A percentile compares a stretch with the other conserved stretches of the same genome.
Evolutionary conservation across 352 stramenopile species (phyloP).

Genomic region (Phytophthora uliginosa): DNA sequence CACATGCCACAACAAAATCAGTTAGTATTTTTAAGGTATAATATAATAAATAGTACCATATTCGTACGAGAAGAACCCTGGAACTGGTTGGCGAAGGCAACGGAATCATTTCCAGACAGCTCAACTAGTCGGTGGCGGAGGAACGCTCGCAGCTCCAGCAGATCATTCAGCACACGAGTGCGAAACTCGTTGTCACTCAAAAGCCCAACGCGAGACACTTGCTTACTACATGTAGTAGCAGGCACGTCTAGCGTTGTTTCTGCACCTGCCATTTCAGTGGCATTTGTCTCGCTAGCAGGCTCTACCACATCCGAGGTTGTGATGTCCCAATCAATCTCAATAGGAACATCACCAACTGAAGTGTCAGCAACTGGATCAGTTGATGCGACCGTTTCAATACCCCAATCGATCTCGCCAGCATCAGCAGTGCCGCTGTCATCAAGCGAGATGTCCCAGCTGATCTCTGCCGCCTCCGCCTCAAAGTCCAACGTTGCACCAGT

Average conservation of each 20-base stretch:
- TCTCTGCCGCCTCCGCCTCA: slow-evolving; percentile 65
- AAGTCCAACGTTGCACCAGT: slow-evolving; percentile 45
- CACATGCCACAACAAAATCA: slow-evolving; percentile 12
- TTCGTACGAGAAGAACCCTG: slow-evolving; percentile 67
- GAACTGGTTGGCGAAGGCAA: slow-evolving; percentile 83
- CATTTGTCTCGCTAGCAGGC: slow-evolving; percentile 16
- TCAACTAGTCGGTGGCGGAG: slow-evolving; percentile 64
- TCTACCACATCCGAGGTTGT: slow-evolving; percentile 56
- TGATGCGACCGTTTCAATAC: slow-evolving; percentile 56
- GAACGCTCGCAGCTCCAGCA: slow-evolving; percentile 81
- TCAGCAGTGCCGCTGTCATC: slow-evolving; percentile 45
- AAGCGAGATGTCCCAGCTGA: slow-evolving; percentile 82
- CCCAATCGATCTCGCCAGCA: slow-evolving; percentile 69
- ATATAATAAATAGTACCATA: neutral
- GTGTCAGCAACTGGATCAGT: slow-evolving; percentile 21
- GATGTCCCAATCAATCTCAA: slow-evolving; percentile 86
- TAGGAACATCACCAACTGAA: slow-evolving; percentile 39
- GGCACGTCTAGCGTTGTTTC: slow-evolving; percentile 12
- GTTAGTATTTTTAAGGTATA: slow-evolving; percentile 14
- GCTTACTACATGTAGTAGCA: slow-evolving; percentile 8
- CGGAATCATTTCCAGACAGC: slow-evolving; percentile 50
- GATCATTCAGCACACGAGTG: slow-evolving; percentile 71
- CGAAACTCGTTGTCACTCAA: slow-evolving; percentile 70
- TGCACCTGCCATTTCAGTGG: slow-evolving; percentile 6
- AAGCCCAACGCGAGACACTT: slow-evolving; percentile 56